Evolutionary conservation across 2,329 filamentous ascomycete species (phyloP).

Genomic region (Lasiodiplodia citricola): DNA sequence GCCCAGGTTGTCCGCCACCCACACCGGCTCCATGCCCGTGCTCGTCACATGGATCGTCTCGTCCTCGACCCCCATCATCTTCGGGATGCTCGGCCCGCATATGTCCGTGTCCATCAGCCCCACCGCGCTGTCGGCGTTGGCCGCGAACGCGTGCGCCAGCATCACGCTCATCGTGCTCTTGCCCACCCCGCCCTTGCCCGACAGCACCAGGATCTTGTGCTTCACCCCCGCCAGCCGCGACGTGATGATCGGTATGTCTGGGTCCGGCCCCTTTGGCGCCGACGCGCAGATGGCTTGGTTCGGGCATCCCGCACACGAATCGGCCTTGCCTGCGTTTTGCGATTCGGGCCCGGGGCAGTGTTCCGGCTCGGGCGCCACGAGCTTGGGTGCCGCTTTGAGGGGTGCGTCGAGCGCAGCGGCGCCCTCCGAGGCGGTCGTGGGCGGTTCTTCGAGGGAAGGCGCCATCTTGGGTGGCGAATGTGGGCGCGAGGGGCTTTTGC

Average conservation of each 20-base stretch:
- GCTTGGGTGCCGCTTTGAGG: conserved; percentile 76
- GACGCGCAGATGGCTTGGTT: conserved; percentile 96
- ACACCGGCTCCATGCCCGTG: conserved; percentile 92
- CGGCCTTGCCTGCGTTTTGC: conserved; percentile 67
- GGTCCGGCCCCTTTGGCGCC: conserved; percentile 92
- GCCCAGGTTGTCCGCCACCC: conserved; percentile 90
- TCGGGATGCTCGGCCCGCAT: conserved; percentile 92
- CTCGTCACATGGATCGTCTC: conserved; percentile 93
- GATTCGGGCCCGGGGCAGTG: conserved; percentile 94
- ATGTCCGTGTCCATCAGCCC: conserved; percentile 99
- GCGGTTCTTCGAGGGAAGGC: conserved; percentile 76
- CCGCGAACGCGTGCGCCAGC: conserved; percentile 86
- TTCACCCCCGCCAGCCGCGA: conserved; percentile 78
- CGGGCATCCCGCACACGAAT: conserved; percentile 92
- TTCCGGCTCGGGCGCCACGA: conserved; percentile 94
- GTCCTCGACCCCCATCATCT: conserved; percentile 96
- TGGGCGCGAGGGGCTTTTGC: too few relatives aligned
- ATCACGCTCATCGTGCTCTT: conserved; percentile 94
- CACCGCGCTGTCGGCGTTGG: conserved; percentile 76
- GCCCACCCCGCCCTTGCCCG: conserved; percentile 94
- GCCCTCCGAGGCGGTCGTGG: conserved; percentile 59
- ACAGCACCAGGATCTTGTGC: conserved; percentile 92
- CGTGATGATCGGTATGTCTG: conserved; percentile 88
- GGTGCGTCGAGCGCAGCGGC: conserved; percentile 67
- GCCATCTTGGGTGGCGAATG: conserved; percentile 63